Evolutionary conservation across 2,329 filamentous ascomycete genomes (phyloP).

Genomic region (Ceratocystis albifundus): DNA sequence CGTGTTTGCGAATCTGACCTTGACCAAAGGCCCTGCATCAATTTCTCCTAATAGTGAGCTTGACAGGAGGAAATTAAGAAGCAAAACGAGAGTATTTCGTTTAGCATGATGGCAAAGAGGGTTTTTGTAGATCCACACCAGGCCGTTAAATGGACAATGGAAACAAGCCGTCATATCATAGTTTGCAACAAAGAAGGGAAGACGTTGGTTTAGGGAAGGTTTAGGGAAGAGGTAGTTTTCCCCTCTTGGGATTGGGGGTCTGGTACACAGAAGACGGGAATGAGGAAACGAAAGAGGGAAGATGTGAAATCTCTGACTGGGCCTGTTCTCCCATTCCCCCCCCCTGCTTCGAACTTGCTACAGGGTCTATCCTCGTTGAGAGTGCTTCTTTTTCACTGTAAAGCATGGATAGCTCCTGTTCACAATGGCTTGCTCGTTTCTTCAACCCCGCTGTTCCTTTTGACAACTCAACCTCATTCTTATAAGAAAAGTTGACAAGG

Average conservation of each 20-base stretch:
- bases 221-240: neutral
- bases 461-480: slow-evolving; percentile 6
- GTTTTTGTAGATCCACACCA: neutral
- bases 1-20: neutral
- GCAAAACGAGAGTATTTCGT: neutral
- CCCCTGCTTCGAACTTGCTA: neutral
- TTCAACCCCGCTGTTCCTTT: slow-evolving; percentile 10
- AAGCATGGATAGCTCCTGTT: slow-evolving; percentile 5
- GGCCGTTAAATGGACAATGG: neutral
- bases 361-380: slow-evolving; percentile 10
- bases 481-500: neutral
- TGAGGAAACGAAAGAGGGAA: neutral
- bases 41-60: neutral
- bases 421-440: slow-evolving; percentile 3
- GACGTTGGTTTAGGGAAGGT: neutral
- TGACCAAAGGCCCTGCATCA: too few relatives aligned
- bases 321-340: neutral
- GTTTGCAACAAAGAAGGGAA: slow-evolving; percentile 25
- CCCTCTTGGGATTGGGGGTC: slow-evolving; percentile 2
- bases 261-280: slow-evolving; percentile 18
- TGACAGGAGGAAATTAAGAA: neutral
- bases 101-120: neutral
- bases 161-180: neutral
- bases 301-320: neutral
- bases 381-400: neutral